Conservation (phyloP, 192 early-diverging fungal genomes). For the Coemansia sp. region DNA sequence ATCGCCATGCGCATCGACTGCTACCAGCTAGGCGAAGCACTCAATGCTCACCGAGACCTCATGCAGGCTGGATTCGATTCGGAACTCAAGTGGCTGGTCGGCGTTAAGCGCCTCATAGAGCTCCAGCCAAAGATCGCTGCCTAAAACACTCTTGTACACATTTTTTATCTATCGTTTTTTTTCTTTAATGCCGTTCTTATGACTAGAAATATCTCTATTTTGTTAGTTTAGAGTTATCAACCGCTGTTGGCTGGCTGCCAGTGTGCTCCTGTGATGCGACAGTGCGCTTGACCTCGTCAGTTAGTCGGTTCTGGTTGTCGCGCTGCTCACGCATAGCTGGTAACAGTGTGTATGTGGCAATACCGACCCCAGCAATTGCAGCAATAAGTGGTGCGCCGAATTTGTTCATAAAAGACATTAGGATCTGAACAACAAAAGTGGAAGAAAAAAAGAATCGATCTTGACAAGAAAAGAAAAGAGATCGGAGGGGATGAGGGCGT, state of each 20-base stretch:
- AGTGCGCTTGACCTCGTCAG: slow-evolving; percentile 11
- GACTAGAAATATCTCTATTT: background rate
- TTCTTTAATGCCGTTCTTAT: background rate
- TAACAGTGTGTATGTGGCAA: slow-evolving; percentile 37
- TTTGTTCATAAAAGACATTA: slow-evolving; percentile 16
- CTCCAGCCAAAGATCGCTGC: slow-evolving; percentile 23
- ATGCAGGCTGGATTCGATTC: slow-evolving; percentile 36
- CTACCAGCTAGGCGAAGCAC: slow-evolving; percentile 17
- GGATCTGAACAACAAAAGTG: background rate
- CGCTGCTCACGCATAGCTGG: slow-evolving; percentile 26
- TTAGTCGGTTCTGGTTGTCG: background rate
- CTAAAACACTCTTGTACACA: background rate
- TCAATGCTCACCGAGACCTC: slow-evolving; percentile 22
- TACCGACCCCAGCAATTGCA: slow-evolving; percentile 15
- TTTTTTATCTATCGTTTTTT: background rate
- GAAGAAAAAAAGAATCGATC: background rate
- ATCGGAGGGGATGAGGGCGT: background rate
- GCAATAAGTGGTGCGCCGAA: slow-evolving; percentile 36
- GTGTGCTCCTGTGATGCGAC: background rate
- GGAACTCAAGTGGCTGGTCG: slow-evolving; percentile 53
- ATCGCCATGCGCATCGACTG: slow-evolving; percentile 27
- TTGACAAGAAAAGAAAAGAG: too few species aligned
- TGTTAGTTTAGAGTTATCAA: background rate
- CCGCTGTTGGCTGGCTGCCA: background rate
- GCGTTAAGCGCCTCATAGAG: slow-evolving; percentile 50